Evolutionary conservation across 345 rosid species (phyloP).

Genomic region (Brassica incana): DNA sequence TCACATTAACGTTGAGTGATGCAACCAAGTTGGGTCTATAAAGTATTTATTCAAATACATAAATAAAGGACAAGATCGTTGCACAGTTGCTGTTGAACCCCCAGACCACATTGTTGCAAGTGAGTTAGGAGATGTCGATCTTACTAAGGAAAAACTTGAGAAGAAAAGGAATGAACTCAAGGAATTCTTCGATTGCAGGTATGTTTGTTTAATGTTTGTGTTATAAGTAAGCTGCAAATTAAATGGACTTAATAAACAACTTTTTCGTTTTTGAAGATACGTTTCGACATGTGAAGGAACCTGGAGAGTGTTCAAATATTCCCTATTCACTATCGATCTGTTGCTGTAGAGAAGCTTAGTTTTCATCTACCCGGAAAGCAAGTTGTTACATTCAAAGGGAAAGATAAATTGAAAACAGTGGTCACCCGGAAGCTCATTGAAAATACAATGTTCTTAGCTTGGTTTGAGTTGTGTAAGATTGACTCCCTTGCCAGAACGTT

Average conservation of each 20-base stretch:
- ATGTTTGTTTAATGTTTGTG: neutral
- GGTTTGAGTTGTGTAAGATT: neutral
- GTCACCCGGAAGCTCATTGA: neutral
- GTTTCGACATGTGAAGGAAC: neutral
- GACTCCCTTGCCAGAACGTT: neutral
- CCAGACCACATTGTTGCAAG: neutral
- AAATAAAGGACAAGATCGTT: neutral
- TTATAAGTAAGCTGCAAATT: no score
- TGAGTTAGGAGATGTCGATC: neutral
- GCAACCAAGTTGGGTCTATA: neutral
- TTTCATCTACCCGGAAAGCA: neutral
- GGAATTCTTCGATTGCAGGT: neutral
- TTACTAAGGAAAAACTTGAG: neutral
- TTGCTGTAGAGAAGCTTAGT: neutral
- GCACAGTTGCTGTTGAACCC: neutral
- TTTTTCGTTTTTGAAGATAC: neutral
- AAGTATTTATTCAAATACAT: no score
- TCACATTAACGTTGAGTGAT: neutral
- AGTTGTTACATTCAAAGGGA: neutral
- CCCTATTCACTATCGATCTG: neutral
- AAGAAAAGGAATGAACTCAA: neutral
- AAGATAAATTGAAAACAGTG: neutral
- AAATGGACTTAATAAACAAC: no score
- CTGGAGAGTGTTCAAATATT: neutral
- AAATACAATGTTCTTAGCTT: neutral